phyloP scores from a whole-genome alignment of 2,329 filamentous ascomycete genomes.

The Xenoacremonium recifei region DNA sequence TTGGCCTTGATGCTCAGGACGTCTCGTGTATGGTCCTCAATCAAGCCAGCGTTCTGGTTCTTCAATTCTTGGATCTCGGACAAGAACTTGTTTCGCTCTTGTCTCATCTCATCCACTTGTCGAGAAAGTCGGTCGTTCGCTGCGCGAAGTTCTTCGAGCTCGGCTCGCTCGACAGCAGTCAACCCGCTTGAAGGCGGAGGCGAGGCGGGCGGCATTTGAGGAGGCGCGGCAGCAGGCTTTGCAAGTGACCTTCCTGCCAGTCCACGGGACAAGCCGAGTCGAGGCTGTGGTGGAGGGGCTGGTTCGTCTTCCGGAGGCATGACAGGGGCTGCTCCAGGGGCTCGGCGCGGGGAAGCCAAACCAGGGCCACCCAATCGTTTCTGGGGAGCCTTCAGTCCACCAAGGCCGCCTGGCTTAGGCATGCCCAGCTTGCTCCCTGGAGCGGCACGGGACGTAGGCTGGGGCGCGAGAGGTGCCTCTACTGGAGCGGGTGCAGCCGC shows the following conservation, averaged over 20 bases:
- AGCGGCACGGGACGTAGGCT: conserved; percentile 52
- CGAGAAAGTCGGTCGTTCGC: conserved; percentile 77
- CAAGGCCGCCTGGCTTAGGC: conserved; percentile 40
- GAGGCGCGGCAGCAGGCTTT: conserved; percentile 61
- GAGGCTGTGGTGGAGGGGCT: conserved; percentile 58
- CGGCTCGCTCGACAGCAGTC: conserved; percentile 79
- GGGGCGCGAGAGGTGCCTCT: conserved; percentile 54
- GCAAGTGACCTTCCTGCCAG: conserved; percentile 83
- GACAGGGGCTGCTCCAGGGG: conserved; percentile 45
- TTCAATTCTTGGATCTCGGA: conserved; percentile 93
- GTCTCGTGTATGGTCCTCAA: conserved; percentile 95
- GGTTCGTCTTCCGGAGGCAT: conserved; percentile 58
- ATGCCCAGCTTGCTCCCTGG: conserved; percentile 53
- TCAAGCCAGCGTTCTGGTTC: conserved; percentile 93
- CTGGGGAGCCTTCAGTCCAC: conserved; percentile 60
- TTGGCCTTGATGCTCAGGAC: conserved; percentile 97
- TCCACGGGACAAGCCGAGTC: conserved; percentile 69
- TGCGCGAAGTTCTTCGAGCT: conserved; percentile 82
- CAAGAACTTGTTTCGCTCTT: conserved; percentile 76
- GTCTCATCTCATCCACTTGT: conserved; percentile 75
- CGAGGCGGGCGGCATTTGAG: conserved; percentile 51
- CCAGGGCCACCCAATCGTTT: conserved; percentile 53
- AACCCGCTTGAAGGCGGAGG: conserved; percentile 64
- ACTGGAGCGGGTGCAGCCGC: conserved; percentile 44
- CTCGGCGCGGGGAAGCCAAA: conserved; percentile 53